Base-by-base conservation (phyloP, 768 basidiomycete genomes). In the Myochromella boudieri region DNA sequence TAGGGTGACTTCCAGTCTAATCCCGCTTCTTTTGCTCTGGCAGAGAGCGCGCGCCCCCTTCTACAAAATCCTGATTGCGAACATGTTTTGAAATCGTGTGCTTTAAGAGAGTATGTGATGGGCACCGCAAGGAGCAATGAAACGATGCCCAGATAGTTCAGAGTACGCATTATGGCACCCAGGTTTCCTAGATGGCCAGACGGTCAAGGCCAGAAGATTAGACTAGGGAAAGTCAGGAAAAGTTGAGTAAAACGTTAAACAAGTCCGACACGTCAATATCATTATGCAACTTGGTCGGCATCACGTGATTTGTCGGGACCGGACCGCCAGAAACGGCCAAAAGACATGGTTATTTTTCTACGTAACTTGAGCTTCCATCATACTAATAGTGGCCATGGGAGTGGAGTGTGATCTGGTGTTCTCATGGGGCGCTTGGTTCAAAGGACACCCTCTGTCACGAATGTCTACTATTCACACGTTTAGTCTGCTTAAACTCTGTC, bases 31-130 rank as follows among this genome's bases (percentile, higher is more conserved):
- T 71, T 71, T 4, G 91, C 87, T 37, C 91, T 82, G 7, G 77
- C 71, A 48, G 92, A 80, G 36, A 99, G 80, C 0, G 87, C 88
- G 37, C 95, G 84, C 42, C 94, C 92, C 53, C 73, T 65, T 51
- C 91, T 81, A 72, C 97, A 98, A 68, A 99, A 98, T 15, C 90
- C 94, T 0, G 92, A 81, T 66, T 98, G 91, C n/a, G 78, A 76
- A 61, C 97, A 98, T 47, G 83, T 91, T 68, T 97, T 97, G 78
- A 95, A 99, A 67, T 97, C 92, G 49, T 86, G 77, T 15, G 75
- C 70, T 70, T 90, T 90, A 68, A 90, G 81, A 27, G 85, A 81
- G 22, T 76, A 56, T 5, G 73, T 62, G 46, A 70, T 62, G 32
- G 70, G 65, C 36, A 60, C 44, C 12, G 59, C 50, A 17, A 71